Percentiles rank a stretch among this genome's conserved stretches.
Conservation (phyloP, 2,329 filamentous ascomycete genomes). For the Aureobasidium pullulans region DNA sequence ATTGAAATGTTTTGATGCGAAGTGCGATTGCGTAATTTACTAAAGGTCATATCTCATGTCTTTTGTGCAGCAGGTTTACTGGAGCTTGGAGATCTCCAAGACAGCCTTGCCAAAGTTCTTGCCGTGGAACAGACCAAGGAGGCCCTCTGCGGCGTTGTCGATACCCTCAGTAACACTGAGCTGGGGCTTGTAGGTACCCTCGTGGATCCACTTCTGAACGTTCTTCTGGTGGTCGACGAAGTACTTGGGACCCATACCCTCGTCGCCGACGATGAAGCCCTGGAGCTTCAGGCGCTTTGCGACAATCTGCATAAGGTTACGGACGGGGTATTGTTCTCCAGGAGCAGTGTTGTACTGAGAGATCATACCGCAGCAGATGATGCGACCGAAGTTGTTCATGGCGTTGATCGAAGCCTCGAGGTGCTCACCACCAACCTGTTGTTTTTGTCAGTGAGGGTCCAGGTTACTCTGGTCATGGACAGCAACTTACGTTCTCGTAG, state of each 20-base stretch:
- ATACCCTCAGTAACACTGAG: conserved; percentile 65
- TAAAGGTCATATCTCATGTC: conserved; percentile 5
- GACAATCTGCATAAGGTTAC: conserved; percentile 59
- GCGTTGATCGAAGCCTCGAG: conserved; percentile 59
- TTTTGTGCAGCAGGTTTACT: neutral
- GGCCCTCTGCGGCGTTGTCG: conserved; percentile 65
- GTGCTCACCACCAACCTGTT: conserved; percentile 55
- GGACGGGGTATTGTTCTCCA: conserved; percentile 56
- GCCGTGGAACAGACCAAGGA: conserved; percentile 67
- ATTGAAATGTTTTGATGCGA: neutral
- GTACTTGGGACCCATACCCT: conserved; percentile 60
- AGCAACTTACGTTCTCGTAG: conserved; percentile 61
- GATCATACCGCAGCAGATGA: conserved; percentile 62
- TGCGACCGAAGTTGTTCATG: conserved; percentile 59
- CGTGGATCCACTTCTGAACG: conserved; percentile 66
- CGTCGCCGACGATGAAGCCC: conserved; percentile 67
- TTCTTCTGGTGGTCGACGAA: conserved; percentile 65
- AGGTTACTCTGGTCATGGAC: neutral
- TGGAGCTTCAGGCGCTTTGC: conserved; percentile 61
- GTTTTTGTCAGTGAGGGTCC: conserved; percentile 2
- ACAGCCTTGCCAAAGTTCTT: conserved; percentile 85
- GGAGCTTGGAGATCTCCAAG: conserved; percentile 49
- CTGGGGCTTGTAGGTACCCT: conserved; percentile 67
- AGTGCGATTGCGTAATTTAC: neutral
- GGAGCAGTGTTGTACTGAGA: conserved; percentile 63